phyloP scores from a whole-genome alignment of 2,329 filamentous ascomycete species.

The Pseudogymnoascus sp. region DNA sequence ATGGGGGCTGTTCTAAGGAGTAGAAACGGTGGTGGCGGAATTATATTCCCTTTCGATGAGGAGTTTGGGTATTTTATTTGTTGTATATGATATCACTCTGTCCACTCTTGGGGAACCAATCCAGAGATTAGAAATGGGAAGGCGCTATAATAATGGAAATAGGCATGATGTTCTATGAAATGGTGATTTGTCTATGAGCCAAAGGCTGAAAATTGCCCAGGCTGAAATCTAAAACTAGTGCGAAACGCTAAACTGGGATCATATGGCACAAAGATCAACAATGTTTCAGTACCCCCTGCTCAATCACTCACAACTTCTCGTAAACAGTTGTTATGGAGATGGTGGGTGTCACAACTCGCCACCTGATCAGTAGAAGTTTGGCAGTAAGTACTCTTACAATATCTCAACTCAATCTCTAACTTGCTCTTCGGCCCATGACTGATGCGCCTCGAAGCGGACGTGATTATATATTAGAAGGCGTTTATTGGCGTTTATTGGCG shows the following conservation, averaged over 20 bases:
- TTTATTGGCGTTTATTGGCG: background rate
- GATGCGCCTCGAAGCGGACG: background rate
- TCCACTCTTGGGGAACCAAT: slow-evolving; percentile 9
- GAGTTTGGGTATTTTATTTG: slow-evolving; percentile 8
- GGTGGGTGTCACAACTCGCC: background rate
- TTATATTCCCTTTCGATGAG: slow-evolving; percentile 5
- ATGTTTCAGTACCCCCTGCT: background rate
- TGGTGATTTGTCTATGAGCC: background rate
- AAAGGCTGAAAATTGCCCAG: background rate
- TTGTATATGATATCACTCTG: slow-evolving; percentile 10
- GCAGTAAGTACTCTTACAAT: background rate
- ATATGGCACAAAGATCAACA: background rate
- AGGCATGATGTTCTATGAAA: background rate
- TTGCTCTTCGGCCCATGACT: background rate
- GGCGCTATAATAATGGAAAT: background rate
- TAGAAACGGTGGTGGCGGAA: background rate
- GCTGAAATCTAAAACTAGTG: background rate
- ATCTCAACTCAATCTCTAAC: background rate
- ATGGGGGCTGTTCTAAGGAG: slow-evolving; percentile 21
- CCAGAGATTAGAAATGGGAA: slow-evolving; percentile 8
- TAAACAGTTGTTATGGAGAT: background rate
- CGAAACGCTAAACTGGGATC: background rate
- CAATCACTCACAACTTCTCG: background rate
- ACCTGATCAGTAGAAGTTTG: background rate
- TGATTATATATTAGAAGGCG: background rate